Percentiles rank a stretch among this genome's conserved stretches.
Conservation (phyloP, 345 rosid genomes). For the Luvunga scandens region DNA sequence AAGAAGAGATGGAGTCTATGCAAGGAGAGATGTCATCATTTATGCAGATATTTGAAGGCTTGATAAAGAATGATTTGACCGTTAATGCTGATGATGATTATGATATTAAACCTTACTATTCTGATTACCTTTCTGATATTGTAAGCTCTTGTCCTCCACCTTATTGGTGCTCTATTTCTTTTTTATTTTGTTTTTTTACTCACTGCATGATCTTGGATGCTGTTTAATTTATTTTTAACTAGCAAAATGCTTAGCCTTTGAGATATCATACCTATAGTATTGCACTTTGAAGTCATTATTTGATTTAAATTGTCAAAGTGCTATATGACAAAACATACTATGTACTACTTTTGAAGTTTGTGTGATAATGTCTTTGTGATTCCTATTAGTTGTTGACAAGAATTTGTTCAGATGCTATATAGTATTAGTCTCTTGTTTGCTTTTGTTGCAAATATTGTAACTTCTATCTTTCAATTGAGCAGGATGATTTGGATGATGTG, state of each 20-base stretch:
- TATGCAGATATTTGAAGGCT: constrained; percentile 54
- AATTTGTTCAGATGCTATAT: background rate
- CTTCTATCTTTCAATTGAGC: constrained; percentile 3
- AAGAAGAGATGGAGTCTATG: constrained; percentile 58
- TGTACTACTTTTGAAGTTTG: background rate
- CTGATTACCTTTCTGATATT: constrained; percentile 51
- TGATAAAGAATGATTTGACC: constrained; percentile 41
- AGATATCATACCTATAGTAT: background rate
- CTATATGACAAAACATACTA: background rate
- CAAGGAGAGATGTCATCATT: constrained; percentile 68
- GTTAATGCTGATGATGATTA: constrained; percentile 52
- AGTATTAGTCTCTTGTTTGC: background rate
- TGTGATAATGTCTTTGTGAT: background rate
- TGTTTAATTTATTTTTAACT: background rate
- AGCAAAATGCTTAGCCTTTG: background rate
- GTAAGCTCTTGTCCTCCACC: constrained; percentile 40
- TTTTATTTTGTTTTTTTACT: background rate
- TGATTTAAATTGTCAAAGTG: background rate
- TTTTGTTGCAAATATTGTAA: background rate
- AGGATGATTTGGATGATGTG: constrained; percentile 59
- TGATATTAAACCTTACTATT: constrained; percentile 48
- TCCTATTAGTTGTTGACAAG: background rate
- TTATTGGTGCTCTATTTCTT: background rate
- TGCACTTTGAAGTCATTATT: background rate
- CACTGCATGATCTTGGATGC: background rate